Evolutionary conservation across 23 red algal genomes (phyloP), one percentile per base, ranked within the genome.

Genomic region (Gracilaria vermiculophylla): DNA sequence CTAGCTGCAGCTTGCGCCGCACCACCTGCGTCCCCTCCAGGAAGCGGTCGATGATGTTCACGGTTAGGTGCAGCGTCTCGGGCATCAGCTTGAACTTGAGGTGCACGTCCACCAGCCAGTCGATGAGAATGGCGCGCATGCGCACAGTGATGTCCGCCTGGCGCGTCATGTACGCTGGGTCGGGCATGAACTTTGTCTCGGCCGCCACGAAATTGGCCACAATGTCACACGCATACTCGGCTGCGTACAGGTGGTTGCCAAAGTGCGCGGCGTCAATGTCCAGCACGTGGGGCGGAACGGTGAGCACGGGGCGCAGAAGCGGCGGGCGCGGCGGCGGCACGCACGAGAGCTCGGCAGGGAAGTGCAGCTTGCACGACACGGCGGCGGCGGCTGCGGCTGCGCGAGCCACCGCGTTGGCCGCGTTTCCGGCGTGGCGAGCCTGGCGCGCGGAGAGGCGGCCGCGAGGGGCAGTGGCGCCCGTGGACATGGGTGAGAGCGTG

Each of bases 11-110:
- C 87, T 95, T 95, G 64, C 92, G 87, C 0, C 96, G 91, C 50
- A 90, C 61, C 35, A 98, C 93, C 55, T 71, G 58, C 33, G 72
- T 62, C 49, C 72, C 70, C 62, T 81, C 87, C 36, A 98, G 90
- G 65, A 95, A 98, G 17, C 96, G 92, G 80, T 98, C 96, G 81
- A 98, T 95, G 62, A 98, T 62, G 66, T 98, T 98, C 42, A 98
- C 88, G 49, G 96, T 98, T 14, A 98, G 83, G 36, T 85, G 92
- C 50, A 98, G 70, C 16, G 92, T 94, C 67, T 98, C 92, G 36
- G 92, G 88, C 49, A 73, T 28, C 24, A 98, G 80, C 72, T 85
- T 92, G 76, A 98, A 98, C 75, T 91, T 89, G 29, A 64, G 80
- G 35, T 95, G 92, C 69, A 98, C 96, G 40, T 98, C 96, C 5